A percentile compares a stretch with the other conserved stretches of the same genome.
These are phyloP conservation scores for Mucor circinelloides DNA, from an alignment of 371 early-diverging fungal genomes.

Conservation along the genomic window DNA sequence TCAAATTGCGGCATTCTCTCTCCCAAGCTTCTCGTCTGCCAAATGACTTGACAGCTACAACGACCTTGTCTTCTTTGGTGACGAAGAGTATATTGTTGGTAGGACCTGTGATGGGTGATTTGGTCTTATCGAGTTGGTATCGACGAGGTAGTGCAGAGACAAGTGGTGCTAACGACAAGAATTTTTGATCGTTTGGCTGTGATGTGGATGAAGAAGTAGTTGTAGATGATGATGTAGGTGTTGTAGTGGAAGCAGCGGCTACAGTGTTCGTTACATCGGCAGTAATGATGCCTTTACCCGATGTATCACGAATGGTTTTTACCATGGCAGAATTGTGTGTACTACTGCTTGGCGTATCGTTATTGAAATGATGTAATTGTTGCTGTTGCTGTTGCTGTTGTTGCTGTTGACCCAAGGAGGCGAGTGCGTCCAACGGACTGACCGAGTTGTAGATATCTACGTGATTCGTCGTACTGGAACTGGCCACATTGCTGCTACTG, in stretches of 20 bases:
- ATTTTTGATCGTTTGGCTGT: background rate
- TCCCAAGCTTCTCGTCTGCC: slow-evolving; percentile 58
- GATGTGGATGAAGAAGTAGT: background rate
- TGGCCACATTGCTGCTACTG: slow-evolving; percentile 2
- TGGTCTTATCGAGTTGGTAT: slow-evolving; percentile 34
- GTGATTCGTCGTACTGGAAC: background rate
- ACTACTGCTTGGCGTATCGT: slow-evolving; percentile 9
- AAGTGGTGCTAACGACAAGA: slow-evolving; percentile 10
- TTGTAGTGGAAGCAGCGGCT: background rate
- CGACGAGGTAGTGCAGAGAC: slow-evolving; percentile 36
- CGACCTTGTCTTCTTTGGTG: background rate
- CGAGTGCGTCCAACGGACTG: slow-evolving; percentile 46
- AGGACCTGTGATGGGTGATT: slow-evolving; percentile 41
- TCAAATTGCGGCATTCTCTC: slow-evolving; percentile 46
- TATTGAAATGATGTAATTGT: background rate
- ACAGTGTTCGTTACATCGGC: background rate
- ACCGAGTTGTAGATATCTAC: slow-evolving; percentile 31
- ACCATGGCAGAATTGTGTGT: slow-evolving; percentile 6
- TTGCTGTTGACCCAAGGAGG: slow-evolving; percentile 33
- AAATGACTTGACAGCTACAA: slow-evolving; percentile 42
- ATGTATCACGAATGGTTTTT: background rate
- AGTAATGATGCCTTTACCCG: background rate
- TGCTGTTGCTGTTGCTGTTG: slow-evolving; percentile 5
- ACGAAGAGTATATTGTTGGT: slow-evolving; percentile 46
- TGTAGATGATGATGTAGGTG: background rate